Percentiles rank a stretch among this genome's conserved stretches.
These are phyloP conservation scores for Elaeis guineensis DNA, from an alignment of 176 grass and related monocot species.

Conservation along the genomic window DNA sequence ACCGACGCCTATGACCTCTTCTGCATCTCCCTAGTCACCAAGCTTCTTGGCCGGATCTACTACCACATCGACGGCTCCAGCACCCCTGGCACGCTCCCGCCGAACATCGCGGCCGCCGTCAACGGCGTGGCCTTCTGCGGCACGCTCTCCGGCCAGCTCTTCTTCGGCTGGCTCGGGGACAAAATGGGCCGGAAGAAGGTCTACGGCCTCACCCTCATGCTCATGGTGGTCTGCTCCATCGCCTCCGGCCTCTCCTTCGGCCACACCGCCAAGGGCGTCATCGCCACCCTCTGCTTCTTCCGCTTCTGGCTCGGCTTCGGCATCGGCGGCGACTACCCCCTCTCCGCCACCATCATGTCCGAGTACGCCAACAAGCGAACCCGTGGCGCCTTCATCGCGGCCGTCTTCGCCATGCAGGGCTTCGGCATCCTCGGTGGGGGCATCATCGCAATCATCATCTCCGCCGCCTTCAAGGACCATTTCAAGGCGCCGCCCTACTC, in stretches of 20 bases:
- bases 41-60: slow-evolving; percentile 32
- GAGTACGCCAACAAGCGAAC: slow-evolving; percentile 82
- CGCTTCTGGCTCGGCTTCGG: slow-evolving; percentile 87
- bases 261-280: slow-evolving; percentile 24
- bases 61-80: slow-evolving; percentile 19
- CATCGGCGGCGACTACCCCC: slow-evolving; percentile 64
- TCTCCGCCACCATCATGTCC: slow-evolving; percentile 60
- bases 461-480: background rate
- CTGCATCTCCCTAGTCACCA: slow-evolving; percentile 32
- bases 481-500: background rate
- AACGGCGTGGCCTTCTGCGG: slow-evolving; percentile 65
- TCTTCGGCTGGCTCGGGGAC: slow-evolving; percentile 79
- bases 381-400: slow-evolving; percentile 73
- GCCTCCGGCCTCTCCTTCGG: slow-evolving; percentile 55
- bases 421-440: slow-evolving; percentile 67
- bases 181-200: slow-evolving; percentile 69
- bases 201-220: slow-evolving; percentile 63
- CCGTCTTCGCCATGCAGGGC: slow-evolving; percentile 78
- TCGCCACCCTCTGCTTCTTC: slow-evolving; percentile 62
- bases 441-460: slow-evolving; percentile 26
- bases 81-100: slow-evolving; percentile 22
- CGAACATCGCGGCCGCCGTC: slow-evolving; percentile 51
- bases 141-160: slow-evolving; percentile 61
- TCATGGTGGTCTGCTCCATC: slow-evolving; percentile 61
- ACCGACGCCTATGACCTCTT: slow-evolving; percentile 41